Percentiles rank a stretch among this genome's conserved stretches.
Evolutionary conservation across 2,329 filamentous ascomycete species (phyloP).

Genomic region (Blastomyces silverae): DNA sequence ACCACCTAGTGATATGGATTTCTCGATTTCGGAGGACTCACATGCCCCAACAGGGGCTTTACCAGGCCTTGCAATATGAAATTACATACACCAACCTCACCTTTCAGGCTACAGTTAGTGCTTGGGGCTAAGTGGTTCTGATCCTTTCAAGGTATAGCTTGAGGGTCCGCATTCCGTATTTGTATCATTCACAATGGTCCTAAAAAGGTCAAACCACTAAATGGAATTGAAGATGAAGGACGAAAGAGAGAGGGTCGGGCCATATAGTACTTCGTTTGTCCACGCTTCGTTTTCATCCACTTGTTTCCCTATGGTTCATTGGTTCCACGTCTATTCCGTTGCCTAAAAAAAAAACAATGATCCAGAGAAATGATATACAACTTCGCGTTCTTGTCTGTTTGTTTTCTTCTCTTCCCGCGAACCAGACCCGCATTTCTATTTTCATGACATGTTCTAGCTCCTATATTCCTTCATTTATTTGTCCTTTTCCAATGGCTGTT

Average conservation of each 20-base stretch:
- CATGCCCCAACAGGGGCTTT: background rate
- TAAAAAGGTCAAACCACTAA: background rate
- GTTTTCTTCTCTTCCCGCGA: background rate
- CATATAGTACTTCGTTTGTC: background rate
- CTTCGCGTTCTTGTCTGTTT: background rate
- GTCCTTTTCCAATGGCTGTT: background rate
- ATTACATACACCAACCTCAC: constrained; percentile 4
- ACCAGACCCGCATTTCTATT: background rate
- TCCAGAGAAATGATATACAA: background rate
- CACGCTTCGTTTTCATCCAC: background rate
- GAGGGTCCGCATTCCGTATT: background rate
- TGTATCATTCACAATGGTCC: background rate
- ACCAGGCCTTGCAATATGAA: constrained; percentile 2
- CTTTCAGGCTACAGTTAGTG: background rate
- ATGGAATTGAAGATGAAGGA: background rate
- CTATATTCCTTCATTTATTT: background rate
- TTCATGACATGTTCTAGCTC: background rate
- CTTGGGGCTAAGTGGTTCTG: background rate
- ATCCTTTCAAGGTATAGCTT: background rate
- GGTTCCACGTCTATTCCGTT: background rate
- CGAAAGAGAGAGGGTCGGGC: background rate
- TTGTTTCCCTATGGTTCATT: background rate
- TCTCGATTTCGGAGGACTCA: background rate
- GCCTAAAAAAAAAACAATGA: background rate
- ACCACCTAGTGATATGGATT: constrained; percentile 10